Conservation (phyloP, 78 protist species). For the Dictyostelium discoideum region dicty_2.7 NC_007089.4:4759501-4760000, state of each 20-base stretch:
- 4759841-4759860: too few species aligned
- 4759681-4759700: conserved; percentile 65
- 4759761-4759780: too few species aligned
- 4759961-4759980: conserved; percentile 60
- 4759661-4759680: conserved; percentile 56
- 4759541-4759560: neutral
- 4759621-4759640: conserved; percentile 72
- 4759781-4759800: too few species aligned
- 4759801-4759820: too few species aligned
- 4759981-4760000: conserved; percentile 76
- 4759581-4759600: conserved; percentile 76
- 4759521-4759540: neutral
- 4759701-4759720: conserved; percentile 66
- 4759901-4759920: neutral
- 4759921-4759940: neutral
- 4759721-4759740: conserved; percentile 78
- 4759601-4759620: conserved; percentile 52
- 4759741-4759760: conserved; percentile 72
- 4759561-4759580: conserved; percentile 79
- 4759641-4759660: conserved; percentile 47
- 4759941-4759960: conserved; percentile 77
- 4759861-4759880: too few species aligned
- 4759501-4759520: neutral
- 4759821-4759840: too few species aligned
- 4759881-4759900: neutral